Evolutionary conservation across 2,329 filamentous ascomycete species (phyloP), one percentile per base, ranked within the genome.

Genomic region (Aureobasidium lini): DNA sequence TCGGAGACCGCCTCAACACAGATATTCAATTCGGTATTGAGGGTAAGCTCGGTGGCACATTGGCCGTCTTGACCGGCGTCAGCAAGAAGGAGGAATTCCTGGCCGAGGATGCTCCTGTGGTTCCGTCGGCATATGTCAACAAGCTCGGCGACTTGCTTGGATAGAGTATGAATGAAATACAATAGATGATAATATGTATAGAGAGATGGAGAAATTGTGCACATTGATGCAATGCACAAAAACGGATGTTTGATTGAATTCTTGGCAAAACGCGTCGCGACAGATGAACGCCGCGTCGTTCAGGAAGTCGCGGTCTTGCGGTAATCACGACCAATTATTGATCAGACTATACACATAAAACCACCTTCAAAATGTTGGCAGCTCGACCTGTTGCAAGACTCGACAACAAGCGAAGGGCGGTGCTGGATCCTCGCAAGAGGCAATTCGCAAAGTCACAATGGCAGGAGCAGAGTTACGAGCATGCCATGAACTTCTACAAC

Each of bases 21-120:
- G 94, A 99, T 74, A 97, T 99, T 71, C 86, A 89, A 71, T 99
- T 99, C 71, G 94, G 94, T 3, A 82, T 96, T 63, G 87, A 97
- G 70, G 93, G 93, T 0, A 87, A 88, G 64, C 80, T 99, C 31
- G 94, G 94, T 16, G 94, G 94, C 0, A 97, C 94, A 0, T 75
- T 99, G 66, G 90, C 88, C 40, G 94, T 99, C 5, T 77, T 96
- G 72, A 96, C 92, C 0, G 94, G 94, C 15, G 93, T 99, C 15
- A 86, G 83, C 68, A 88, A 88, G 74, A 90, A 93, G 74, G 87
- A 88, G 58, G 88, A 96, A 61, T 90, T 92, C 77, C 80, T 91
- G 66, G 85, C 83, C 18, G 79, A 84, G 59, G 84, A 82, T 32
- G 84, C 86, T 8, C 73, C 81, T 43, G 85, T 88, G 1, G 84